Percentiles rank a stretch among this genome's conserved stretches.
phyloP scores from a whole-genome alignment of 345 rosid species.

The Bruguiera gymnorhiza region DNA sequence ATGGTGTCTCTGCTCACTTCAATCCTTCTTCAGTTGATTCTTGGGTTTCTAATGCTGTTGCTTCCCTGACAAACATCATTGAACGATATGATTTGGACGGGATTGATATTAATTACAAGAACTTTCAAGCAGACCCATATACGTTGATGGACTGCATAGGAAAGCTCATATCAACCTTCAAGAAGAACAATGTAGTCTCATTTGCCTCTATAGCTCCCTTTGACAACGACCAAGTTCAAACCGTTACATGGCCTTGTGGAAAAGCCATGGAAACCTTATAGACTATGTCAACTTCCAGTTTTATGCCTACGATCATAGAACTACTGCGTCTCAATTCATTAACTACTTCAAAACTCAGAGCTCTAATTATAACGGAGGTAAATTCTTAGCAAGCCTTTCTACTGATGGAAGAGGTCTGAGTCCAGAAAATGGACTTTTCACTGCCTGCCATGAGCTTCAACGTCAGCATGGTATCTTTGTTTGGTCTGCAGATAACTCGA shows the following conservation, averaged over 20 bases:
- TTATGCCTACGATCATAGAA: background rate
- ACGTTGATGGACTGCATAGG: background rate
- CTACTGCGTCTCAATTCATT: slow-evolving; percentile 18
- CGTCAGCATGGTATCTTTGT: slow-evolving; percentile 31
- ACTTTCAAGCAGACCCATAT: background rate
- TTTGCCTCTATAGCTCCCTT: slow-evolving; percentile 5
- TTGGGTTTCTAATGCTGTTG: background rate
- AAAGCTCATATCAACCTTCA: background rate
- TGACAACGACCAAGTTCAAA: background rate
- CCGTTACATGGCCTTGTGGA: slow-evolving; percentile 3
- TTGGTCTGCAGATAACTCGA: slow-evolving; percentile 43
- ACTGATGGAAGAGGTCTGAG: slow-evolving; percentile 28
- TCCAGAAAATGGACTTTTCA: slow-evolving; percentile 32
- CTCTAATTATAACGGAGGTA: slow-evolving; percentile 24
- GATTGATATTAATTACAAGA: background rate
- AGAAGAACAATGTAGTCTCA: background rate
- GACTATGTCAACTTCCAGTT: slow-evolving; percentile 2
- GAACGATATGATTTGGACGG: background rate
- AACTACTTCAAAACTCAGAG: slow-evolving; percentile 27
- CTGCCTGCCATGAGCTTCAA: slow-evolving; percentile 33
- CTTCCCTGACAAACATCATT: background rate
- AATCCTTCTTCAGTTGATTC: background rate
- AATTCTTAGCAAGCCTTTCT: slow-evolving; percentile 25
- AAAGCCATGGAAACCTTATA: background rate
- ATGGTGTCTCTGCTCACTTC: background rate